Conservation (phyloP, 352 stramenopile genomes). For the Phytophthora pluvialis region DNA sequence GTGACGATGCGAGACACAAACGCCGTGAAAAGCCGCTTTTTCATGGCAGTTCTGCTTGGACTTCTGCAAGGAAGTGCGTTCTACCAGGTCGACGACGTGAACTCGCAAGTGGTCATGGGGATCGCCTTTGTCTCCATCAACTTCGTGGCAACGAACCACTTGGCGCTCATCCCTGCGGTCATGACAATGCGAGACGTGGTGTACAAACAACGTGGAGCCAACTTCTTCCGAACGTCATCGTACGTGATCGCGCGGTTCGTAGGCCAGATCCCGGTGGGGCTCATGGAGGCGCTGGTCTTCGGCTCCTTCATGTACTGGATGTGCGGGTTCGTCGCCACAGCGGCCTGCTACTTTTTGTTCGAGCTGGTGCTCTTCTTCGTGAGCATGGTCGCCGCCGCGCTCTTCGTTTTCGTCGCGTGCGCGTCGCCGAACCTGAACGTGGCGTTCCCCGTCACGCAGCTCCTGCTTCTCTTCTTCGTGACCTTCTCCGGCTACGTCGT, state of each 20-base stretch:
- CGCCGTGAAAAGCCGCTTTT: constrained; percentile 28
- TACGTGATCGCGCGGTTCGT: constrained; percentile 12
- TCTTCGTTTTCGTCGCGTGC: constrained; percentile 40
- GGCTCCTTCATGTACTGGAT: constrained; percentile 74
- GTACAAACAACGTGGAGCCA: constrained; percentile 27
- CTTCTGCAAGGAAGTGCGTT: constrained; percentile 40
- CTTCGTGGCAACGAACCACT: constrained; percentile 30
- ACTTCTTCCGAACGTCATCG: constrained; percentile 18
- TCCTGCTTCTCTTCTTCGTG: constrained; percentile 34
- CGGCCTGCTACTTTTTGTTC: constrained; percentile 28
- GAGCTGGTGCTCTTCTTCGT: constrained; percentile 13
- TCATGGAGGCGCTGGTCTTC: constrained; percentile 55
- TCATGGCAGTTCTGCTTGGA: constrained; percentile 31
- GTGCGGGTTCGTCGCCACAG: constrained; percentile 49
- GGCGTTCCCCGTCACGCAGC: constrained; percentile 28
- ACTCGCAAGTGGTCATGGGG: constrained; percentile 42
- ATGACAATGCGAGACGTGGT: constrained; percentile 49
- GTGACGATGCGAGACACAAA: constrained; percentile 32
- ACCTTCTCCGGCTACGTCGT: constrained; percentile 48
- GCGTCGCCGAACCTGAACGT: constrained; percentile 40
- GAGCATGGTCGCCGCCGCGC: constrained; percentile 15
- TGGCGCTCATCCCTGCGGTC: constrained; percentile 61
- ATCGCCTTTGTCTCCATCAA: constrained; percentile 76
- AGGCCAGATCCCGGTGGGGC: background rate
- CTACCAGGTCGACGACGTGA: constrained; percentile 30